Evolutionary conservation across 2,329 filamentous ascomycete genomes (phyloP).

Genomic region (Exserohilum turcica): DNA sequence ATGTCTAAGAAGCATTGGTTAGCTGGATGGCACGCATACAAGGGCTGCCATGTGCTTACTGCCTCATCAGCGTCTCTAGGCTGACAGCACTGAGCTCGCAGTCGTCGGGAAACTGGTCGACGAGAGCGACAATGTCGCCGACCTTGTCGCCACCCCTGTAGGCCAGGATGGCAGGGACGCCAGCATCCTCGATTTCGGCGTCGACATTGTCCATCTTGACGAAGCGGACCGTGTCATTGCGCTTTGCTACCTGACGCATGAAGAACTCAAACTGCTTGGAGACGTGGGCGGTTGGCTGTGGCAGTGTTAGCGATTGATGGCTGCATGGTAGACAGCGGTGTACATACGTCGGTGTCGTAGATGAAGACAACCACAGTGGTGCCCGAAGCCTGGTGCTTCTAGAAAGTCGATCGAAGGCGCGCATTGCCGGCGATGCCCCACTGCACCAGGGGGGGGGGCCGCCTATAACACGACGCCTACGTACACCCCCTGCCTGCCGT

Average conservation of each 20-base stretch:
- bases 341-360: slow-evolving; percentile 43
- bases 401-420: slow-evolving; percentile 25
- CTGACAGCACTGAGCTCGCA: slow-evolving; percentile 57
- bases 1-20: slow-evolving; percentile 30
- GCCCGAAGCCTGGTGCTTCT: slow-evolving; percentile 62
- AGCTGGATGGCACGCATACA: slow-evolving; percentile 24
- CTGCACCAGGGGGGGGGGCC: slow-evolving; percentile 3
- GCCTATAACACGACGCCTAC: too few relatives aligned
- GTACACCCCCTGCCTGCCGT: not conserved
- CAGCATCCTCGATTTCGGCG: slow-evolving; percentile 90
- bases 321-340: not conserved
- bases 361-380: slow-evolving; percentile 92
- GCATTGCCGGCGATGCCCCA: slow-evolving; percentile 3
- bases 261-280: slow-evolving; percentile 63
- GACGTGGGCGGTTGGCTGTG: slow-evolving; percentile 58
- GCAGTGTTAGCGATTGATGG: not conserved
- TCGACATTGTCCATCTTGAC: slow-evolving; percentile 90
- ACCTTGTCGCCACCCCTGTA: slow-evolving; percentile 92
- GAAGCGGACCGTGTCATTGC: slow-evolving; percentile 76
- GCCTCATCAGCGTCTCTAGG: slow-evolving; percentile 62
- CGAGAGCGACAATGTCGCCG: slow-evolving; percentile 83
- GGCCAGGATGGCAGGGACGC: slow-evolving; percentile 84
- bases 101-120: slow-evolving; percentile 78
- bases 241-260: slow-evolving; percentile 73
- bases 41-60: slow-evolving; percentile 33